Conservation (phyloP, 768 basidiomycete genomes). For the Suillus brevipes region DNA sequence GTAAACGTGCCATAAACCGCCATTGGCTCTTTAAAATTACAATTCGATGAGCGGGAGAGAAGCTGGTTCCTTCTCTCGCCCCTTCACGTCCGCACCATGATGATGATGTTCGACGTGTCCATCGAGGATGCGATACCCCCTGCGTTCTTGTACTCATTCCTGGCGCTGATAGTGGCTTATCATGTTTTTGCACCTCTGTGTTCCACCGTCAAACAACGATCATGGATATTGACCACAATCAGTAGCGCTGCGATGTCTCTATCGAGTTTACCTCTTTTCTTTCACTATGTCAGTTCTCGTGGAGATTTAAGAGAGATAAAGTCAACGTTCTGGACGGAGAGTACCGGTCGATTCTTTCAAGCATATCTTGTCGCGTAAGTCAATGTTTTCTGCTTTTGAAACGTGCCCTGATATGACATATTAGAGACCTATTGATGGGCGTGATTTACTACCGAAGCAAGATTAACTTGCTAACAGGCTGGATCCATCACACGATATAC, state of each 20-base stretch:
- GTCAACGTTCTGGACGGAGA: conserved; percentile 22
- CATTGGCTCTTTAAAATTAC: conserved; percentile 1
- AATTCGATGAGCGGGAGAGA: not conserved
- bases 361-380: conserved; percentile 43
- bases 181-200: conserved; percentile 30
- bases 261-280: conserved; percentile 41
- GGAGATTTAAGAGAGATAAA: conserved; percentile 30
- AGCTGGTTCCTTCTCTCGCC: not conserved
- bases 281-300: conserved; percentile 25
- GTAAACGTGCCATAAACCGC: conserved; percentile 3
- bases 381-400: conserved; percentile 14
- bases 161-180: conserved; percentile 29
- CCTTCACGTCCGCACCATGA: not conserved
- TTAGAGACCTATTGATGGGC: conserved; percentile 48
- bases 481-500: conserved; percentile 51
- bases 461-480: conserved; percentile 52
- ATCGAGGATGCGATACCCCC: conserved; percentile 10
- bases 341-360: conserved; percentile 43
- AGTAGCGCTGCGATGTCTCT: conserved; percentile 43
- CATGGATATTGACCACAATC: conserved; percentile 49
- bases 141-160: conserved; percentile 23
- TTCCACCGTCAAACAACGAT: conserved; percentile 39
- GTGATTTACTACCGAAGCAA: conserved; percentile 45
- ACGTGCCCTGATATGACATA: conserved; percentile 1
- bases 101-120: not conserved